Base-by-base conservation (phyloP, 2,329 filamentous ascomycete species). In the Penicillium sp. region DNA sequence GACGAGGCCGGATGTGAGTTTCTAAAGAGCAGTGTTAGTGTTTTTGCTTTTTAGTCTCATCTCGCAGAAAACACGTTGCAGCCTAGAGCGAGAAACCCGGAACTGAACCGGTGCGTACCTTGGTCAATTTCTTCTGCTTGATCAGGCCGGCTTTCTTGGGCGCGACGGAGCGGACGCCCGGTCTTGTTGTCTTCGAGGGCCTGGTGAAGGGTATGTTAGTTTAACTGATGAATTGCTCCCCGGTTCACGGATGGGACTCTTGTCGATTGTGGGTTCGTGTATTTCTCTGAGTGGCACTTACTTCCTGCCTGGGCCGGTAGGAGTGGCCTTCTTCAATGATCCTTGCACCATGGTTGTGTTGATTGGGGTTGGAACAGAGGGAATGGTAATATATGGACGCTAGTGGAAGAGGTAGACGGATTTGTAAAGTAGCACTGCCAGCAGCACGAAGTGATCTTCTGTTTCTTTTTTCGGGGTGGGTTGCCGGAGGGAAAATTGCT, bases 111-210 rank as follows among this genome's bases (percentile, higher is more conserved):
- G 8, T n/a, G 53, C 57, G 24, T 56, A 80, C 78, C 73, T 83
- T 85, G 45, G 77, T 80, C 64, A 85, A 74, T 61, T 81, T 81
- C 56, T 79, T 72, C 62, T 82, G 76, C 63, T 77, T 75, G 34
- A 83, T 75, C 45, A 86, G 69, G 2, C 71, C 71, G 6, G 75
- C 67, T 55, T 84, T 86, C 68, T 84, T 84, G 3, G 84, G 83
- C 45, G 82, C 82, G 60, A 87, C 83, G 44, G 79, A 74, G 42
- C 80, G 75, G 15, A 75, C 70, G 44, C 83, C 83, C 54, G 77
- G 78, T 61, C 79, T 79, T 7, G 77, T 77, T 12, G 75, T 73
- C 32, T 73, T 65, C 7, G 65, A 35, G 32, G 57, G 55, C 6
- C 61, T 67, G 24, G 21, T 26, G 15, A 34, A 2, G 5, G 17